Base-by-base conservation (phyloP, 2,329 filamentous ascomycete species). In the Xylaria sp. region DNA sequence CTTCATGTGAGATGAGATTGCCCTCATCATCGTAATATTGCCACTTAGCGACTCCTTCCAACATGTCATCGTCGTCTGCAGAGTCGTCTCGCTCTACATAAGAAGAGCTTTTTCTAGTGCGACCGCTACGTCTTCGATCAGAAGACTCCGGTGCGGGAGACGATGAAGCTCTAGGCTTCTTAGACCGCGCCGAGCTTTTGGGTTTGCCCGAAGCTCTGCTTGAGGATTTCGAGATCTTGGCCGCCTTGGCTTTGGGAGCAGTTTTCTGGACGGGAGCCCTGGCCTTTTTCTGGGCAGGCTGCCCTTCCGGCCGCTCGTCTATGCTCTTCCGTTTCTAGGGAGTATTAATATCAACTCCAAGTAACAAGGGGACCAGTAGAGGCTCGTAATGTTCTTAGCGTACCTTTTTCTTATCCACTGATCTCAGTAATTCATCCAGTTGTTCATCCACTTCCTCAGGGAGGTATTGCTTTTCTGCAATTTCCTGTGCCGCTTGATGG, bases 401-500 rank as follows among this genome's bases (percentile, higher is more conserved):
- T 80, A 88, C 87, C 83, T 91, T 93, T 79, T 97, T 90, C 74
- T 90, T 89, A 67, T 98, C 93, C 54, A 94, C 76, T 0, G 83
- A 82, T 75, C 85, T 84, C 30, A 91, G 77, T 42, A 89, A 79
- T 21, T 90, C 88, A 72, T 98, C 94, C 32, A 98, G 84, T 62
- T 88, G 85, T 67, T 94, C 91, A 48, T 93, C 91, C 19, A 93
- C 80, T 27, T 90, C 91, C 14, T 94, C 91, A 0, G 93, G 91
- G 11, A 97, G 86, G 78, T 92, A 97, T 67, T 92, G 90, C 83
- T 92, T 97, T 78, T 93, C 90, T 0, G 94, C 93, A 76, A 97
- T 94, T 75, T 93, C 89, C 76, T 96, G 92, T 0, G 94, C 94
- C 57, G 89, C 87, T 34, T 91, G 88, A 75, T 97, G 94, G 69